These are phyloP conservation scores for Candida nitratophila DNA, from an alignment of 805 yeast species.

Conservation along the genomic window DNA sequence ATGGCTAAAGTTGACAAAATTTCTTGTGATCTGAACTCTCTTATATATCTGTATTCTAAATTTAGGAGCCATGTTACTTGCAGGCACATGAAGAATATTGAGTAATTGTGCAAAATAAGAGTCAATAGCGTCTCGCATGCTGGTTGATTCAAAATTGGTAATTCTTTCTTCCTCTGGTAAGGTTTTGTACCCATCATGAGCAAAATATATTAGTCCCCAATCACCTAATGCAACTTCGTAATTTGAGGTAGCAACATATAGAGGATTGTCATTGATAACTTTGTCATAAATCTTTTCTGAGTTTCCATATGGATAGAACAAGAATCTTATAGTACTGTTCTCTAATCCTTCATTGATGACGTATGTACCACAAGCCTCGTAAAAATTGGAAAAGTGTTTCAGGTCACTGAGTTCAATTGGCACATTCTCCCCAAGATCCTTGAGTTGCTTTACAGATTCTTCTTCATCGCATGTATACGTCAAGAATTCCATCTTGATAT, in stretches of 20 bases:
- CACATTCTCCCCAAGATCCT: constrained; percentile 11
- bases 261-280: constrained; percentile 7
- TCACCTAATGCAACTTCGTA: constrained; percentile 9
- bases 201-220: constrained; percentile 24
- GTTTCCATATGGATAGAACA: constrained; percentile 20
- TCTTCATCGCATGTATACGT: constrained; percentile 1
- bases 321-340: constrained; percentile 6
- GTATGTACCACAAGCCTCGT: constrained; percentile 4
- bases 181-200: constrained; percentile 7
- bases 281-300: constrained; percentile 11
- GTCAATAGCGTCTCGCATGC: constrained; percentile 17
- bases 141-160: not conserved
- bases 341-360: not conserved
- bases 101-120: constrained; percentile 16
- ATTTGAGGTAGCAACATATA: constrained; percentile 15
- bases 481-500: constrained; percentile 5
- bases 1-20: constrained; percentile 14
- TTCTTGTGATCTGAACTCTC: constrained; percentile 15
- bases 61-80: constrained; percentile 15
- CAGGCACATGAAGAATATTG: constrained; percentile 13
- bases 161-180: not conserved
- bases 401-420: constrained; percentile 18
- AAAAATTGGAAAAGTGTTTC: constrained; percentile 14
- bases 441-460: not conserved
- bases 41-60: constrained; percentile 15